phyloP scores from a whole-genome alignment of 805 yeast genomes.

The Cyberlindnera veronae region DNA sequence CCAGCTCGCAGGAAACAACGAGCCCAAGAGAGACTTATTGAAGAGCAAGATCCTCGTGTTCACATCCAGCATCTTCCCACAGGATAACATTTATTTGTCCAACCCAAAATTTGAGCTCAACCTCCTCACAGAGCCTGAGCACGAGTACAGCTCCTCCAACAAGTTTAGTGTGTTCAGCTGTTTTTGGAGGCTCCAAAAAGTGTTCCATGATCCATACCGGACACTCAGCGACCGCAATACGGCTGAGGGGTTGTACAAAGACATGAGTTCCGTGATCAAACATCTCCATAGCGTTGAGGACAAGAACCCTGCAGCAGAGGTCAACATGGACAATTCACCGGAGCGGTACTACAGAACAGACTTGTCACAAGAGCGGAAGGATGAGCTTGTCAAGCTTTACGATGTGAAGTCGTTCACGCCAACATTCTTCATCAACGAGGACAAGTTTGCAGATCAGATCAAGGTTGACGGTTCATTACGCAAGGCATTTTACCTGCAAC shows the following conservation, averaged over 20 bases:
- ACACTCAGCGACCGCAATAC: neutral
- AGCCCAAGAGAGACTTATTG: slow-evolving; percentile 18
- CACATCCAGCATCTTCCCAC: slow-evolving; percentile 16
- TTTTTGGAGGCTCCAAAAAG: slow-evolving; percentile 22
- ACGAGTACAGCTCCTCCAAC: neutral
- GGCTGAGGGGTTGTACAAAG: neutral
- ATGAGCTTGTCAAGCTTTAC: slow-evolving; percentile 13
- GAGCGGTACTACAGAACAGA: slow-evolving; percentile 4
- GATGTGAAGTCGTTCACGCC: slow-evolving; percentile 18
- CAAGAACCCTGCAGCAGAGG: neutral
- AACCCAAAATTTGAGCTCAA: slow-evolving; percentile 19
- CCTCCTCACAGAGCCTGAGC: slow-evolving; percentile 12
- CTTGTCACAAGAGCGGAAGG: slow-evolving; percentile 8
- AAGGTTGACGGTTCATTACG: slow-evolving; percentile 17
- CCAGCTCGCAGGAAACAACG: slow-evolving; percentile 13
- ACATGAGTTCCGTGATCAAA: neutral
- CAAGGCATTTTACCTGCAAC: slow-evolving; percentile 14
- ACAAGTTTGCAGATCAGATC: slow-evolving; percentile 18
- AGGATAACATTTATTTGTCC: slow-evolving; percentile 8
- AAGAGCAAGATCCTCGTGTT: slow-evolving; percentile 18
- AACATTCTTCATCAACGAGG: slow-evolving; percentile 14
- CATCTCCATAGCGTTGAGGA: neutral
- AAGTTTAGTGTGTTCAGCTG: neutral
- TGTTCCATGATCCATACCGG: slow-evolving; percentile 19
- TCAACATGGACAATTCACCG: neutral